Percentiles rank a stretch among this genome's conserved stretches.
Conservation (phyloP, 352 stramenopile genomes). For the Globisporangium mamillatum region DNA sequence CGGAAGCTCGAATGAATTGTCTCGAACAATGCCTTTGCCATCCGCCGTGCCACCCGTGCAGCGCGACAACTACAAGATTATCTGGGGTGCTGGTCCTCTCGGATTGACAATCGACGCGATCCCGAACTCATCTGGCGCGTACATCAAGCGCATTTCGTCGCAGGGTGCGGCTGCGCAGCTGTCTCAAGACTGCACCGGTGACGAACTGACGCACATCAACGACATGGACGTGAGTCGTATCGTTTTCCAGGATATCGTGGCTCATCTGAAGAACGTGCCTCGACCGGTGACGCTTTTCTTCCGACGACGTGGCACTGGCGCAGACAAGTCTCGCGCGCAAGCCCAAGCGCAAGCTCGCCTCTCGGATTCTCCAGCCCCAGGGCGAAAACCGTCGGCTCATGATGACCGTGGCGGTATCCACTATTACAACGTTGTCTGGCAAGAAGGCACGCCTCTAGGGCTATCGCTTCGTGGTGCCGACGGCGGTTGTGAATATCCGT, state of each 20-base stretch:
- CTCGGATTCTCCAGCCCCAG: slow-evolving; percentile 42
- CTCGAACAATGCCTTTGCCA: slow-evolving; percentile 24
- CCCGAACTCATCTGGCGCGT: slow-evolving; percentile 45
- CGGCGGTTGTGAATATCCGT: slow-evolving; percentile 73
- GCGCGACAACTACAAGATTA: slow-evolving; percentile 70
- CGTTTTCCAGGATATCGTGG: slow-evolving; percentile 75
- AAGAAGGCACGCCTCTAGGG: slow-evolving; percentile 68
- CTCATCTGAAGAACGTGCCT: slow-evolving; percentile 73
- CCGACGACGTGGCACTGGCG: slow-evolving; percentile 29
- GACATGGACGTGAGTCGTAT: slow-evolving; percentile 77
- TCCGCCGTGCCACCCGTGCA: slow-evolving; percentile 1
- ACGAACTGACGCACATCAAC: slow-evolving; percentile 85
- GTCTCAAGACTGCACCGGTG: slow-evolving; percentile 76
- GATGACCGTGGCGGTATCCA: slow-evolving; percentile 37
- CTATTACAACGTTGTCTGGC: slow-evolving; percentile 85
- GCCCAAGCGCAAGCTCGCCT: slow-evolving; percentile 21
- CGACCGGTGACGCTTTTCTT: slow-evolving; percentile 82
- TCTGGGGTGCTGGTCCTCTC: slow-evolving; percentile 73
- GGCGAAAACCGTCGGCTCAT: slow-evolving; percentile 26
- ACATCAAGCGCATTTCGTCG: slow-evolving; percentile 81
- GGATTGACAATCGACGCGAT: slow-evolving; percentile 84
- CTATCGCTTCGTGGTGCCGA: slow-evolving; percentile 77
- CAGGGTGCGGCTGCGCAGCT: slow-evolving; percentile 69
- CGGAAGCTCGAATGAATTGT: slow-evolving; percentile 13
- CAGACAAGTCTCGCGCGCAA: slow-evolving; percentile 19